Evolutionary conservation across 768 basidiomycete species (phyloP).

Genomic region (Pseudohyphozyma bogoriensis): DNA sequence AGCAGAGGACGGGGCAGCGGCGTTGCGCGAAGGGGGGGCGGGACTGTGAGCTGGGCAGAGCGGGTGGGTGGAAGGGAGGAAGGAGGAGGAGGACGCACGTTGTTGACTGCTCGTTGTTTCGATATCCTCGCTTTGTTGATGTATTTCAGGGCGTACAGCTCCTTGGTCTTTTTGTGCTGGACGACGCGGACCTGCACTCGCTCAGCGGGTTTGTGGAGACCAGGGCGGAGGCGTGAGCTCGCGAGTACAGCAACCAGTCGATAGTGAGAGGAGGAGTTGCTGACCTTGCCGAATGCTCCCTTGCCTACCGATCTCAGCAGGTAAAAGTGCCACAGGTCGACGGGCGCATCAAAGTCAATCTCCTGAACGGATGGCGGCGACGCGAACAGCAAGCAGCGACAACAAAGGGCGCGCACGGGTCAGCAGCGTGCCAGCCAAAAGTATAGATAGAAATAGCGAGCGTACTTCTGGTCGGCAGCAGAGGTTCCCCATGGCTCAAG

Average conservation of each 20-base stretch:
- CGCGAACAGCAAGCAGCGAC: not conserved
- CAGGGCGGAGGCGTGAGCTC: not conserved
- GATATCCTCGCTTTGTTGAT: slow-evolving; percentile 83
- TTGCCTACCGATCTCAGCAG: slow-evolving; percentile 91
- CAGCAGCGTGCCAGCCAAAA: not conserved
- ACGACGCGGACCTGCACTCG: slow-evolving; percentile 78
- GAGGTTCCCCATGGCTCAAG: slow-evolving; percentile 39
- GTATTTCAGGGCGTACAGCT: slow-evolving; percentile 92
- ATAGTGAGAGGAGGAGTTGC: slow-evolving; percentile 14
- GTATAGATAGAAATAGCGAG: not conserved
- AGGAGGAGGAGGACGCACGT: slow-evolving; percentile 10
- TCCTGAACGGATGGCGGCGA: slow-evolving; percentile 42
- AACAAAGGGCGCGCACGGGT: not conserved
- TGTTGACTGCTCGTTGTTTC: slow-evolving; percentile 28
- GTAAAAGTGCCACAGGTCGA: slow-evolving; percentile 92
- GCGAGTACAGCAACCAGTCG: not conserved
- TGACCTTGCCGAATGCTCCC: slow-evolving; percentile 94
- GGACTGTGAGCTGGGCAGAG: not conserved
- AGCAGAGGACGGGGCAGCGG: not conserved
- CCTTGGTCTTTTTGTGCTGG: slow-evolving; percentile 83
- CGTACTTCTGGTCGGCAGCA: slow-evolving; percentile 44
- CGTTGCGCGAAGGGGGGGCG: no score
- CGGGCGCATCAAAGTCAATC: slow-evolving; percentile 74
- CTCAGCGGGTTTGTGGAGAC: slow-evolving; percentile 7
- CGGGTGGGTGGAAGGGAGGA: no score